phyloP scores from a whole-genome alignment of 1,139 yeast species.

The Yamadazyma conglobata region DNA sequence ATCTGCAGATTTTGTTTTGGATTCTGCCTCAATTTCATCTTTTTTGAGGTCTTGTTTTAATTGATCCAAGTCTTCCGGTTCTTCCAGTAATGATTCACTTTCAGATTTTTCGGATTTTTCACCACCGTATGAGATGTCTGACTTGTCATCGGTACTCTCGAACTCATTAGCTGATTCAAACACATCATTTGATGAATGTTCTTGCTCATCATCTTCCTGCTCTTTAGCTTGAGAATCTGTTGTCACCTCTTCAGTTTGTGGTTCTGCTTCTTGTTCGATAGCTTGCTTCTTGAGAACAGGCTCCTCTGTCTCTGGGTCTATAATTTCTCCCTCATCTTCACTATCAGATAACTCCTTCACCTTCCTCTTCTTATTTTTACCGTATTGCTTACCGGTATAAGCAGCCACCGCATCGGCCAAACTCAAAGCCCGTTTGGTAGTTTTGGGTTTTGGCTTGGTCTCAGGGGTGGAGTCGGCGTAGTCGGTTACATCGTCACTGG shows the following conservation, averaged over 20 bases:
- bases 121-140: constrained; percentile 7
- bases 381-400: constrained; percentile 51
- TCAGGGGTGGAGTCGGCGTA: constrained; percentile 3
- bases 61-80: constrained; percentile 29
- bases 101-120: constrained; percentile 12
- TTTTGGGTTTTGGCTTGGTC: constrained; percentile 3
- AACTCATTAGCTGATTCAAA: constrained; percentile 15
- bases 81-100: constrained; percentile 15
- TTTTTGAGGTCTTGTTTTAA: constrained; percentile 33
- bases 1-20: constrained; percentile 8
- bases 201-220: not conserved
- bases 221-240: constrained; percentile 23
- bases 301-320: constrained; percentile 18
- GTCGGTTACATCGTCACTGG: too few species aligned
- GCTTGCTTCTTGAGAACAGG: too few species aligned
- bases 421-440: constrained; percentile 38
- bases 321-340: constrained; percentile 26
- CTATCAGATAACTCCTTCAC: constrained; percentile 18
- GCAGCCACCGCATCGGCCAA: constrained; percentile 64
- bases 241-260: too few species aligned
- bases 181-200: constrained; percentile 7
- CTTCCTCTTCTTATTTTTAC: constrained; percentile 26
- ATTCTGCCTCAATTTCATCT: constrained; percentile 26
- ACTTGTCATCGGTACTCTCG: constrained; percentile 13
- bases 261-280: constrained; percentile 5